Conservation (phyloP, 768 basidiomycete genomes). For the Amanita thiersii region DNA sequence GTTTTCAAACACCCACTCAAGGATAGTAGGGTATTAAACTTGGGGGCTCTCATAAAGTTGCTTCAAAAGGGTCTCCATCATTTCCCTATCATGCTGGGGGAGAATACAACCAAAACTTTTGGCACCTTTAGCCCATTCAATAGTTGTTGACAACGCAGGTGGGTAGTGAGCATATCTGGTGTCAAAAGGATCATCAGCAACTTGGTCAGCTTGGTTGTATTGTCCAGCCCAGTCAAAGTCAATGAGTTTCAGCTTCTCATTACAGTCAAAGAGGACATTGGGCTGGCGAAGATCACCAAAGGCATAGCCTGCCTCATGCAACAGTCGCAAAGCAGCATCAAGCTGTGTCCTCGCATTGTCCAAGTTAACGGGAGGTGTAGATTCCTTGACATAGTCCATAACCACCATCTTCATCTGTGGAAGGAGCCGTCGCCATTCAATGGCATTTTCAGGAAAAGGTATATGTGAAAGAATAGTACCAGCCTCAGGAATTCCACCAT, state of each 20-base stretch:
- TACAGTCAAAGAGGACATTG: conserved; percentile 22
- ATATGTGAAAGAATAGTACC: neutral
- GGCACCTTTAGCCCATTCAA: conserved; percentile 8
- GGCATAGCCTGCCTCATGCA: conserved; percentile 17
- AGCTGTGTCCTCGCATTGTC: conserved; percentile 28
- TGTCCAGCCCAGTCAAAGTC: conserved; percentile 32
- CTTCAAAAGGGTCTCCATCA: too few relatives aligned
- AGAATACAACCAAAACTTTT: conserved; percentile 9
- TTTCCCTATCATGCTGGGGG: conserved; percentile 13
- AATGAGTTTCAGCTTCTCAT: conserved; percentile 19
- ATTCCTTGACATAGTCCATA: conserved; percentile 10
- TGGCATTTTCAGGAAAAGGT: neutral
- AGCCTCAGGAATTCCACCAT: neutral
- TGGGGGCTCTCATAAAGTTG: too few relatives aligned
- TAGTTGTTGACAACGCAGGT: conserved; percentile 7
- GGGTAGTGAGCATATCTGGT: conserved; percentile 6
- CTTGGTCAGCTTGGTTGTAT: neutral
- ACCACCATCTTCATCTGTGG: conserved; percentile 1
- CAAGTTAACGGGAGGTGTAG: too few relatives aligned
- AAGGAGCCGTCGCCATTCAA: neutral
- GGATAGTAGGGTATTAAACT: too few relatives aligned
- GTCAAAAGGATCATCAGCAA: neutral
- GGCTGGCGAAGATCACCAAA: conserved; percentile 26
- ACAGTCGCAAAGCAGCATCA: neutral
- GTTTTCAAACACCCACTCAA: neutral